These are phyloP conservation scores for Osmanthus fragrans DNA, from an alignment of 257 asterid species.

Conservation along the genomic window DNA sequence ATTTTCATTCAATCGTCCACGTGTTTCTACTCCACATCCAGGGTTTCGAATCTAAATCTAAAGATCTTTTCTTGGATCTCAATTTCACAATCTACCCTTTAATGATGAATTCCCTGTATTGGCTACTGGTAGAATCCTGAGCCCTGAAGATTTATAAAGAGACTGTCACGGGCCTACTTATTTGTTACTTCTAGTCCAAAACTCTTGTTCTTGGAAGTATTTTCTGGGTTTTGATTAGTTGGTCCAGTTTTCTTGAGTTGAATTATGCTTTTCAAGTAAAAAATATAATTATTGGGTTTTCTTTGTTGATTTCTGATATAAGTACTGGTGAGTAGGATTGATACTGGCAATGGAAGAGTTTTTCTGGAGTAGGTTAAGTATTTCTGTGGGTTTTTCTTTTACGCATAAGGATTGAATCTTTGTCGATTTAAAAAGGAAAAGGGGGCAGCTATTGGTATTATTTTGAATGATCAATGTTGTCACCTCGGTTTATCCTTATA, in stretches of 20 bases:
- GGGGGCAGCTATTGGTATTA: not conserved
- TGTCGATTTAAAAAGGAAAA: slow-evolving; percentile 18
- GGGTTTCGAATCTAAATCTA: slow-evolving; percentile 24
- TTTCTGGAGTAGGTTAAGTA: slow-evolving; percentile 17
- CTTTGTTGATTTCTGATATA: not conserved
- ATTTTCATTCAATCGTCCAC: slow-evolving; percentile 24
- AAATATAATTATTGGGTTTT: not conserved
- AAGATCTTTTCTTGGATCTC: not conserved
- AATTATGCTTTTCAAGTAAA: slow-evolving; percentile 11
- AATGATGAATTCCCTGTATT: slow-evolving; percentile 6
- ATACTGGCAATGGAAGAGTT: not conserved
- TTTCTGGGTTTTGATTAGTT: slow-evolving; percentile 2
- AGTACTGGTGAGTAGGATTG: not conserved
- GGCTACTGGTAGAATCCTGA: not conserved
- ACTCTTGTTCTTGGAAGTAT: not conserved
- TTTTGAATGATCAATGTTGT: slow-evolving; percentile 46
- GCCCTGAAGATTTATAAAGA: slow-evolving; percentile 16
- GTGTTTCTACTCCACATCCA: not conserved
- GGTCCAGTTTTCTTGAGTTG: slow-evolving; percentile 13
- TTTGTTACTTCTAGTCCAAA: slow-evolving; percentile 22
- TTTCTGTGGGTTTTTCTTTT: no score
- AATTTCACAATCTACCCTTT: not conserved
- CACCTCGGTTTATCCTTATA: slow-evolving; percentile 64
- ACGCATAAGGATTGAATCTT: slow-evolving; percentile 27
- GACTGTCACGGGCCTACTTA: slow-evolving; percentile 23